Evolutionary conservation across 1,139 yeast species (phyloP).

Genomic region (Torulaspora pretoriensis): DNA sequence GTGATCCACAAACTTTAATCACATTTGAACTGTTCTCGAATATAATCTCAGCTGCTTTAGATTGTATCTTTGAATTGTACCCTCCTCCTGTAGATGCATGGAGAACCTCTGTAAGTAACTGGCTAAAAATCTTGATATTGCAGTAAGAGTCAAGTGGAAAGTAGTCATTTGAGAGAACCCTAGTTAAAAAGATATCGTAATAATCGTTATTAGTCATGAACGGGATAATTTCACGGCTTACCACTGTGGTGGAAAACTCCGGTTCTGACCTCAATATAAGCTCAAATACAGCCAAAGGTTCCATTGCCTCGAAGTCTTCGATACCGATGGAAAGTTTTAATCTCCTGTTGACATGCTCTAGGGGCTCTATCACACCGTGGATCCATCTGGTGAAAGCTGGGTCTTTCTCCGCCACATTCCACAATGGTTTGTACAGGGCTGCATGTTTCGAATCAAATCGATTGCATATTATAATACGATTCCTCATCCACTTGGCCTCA

Average conservation of each 20-base stretch:
- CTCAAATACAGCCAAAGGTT: slow-evolving; percentile 14
- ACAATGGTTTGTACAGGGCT: slow-evolving; percentile 21
- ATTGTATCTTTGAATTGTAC: slow-evolving; percentile 9
- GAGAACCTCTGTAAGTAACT: slow-evolving; percentile 12
- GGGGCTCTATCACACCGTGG: slow-evolving; percentile 27
- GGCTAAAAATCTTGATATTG: slow-evolving; percentile 19
- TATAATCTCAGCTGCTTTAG: slow-evolving; percentile 22
- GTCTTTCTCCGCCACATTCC: slow-evolving; percentile 17
- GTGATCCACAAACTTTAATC: slow-evolving; percentile 8
- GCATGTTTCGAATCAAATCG: slow-evolving; percentile 18
- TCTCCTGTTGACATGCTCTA: slow-evolving; percentile 23
- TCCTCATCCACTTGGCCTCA: slow-evolving; percentile 22
- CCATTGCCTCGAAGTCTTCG: slow-evolving; percentile 22
- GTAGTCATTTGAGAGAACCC: slow-evolving; percentile 14
- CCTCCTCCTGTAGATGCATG: not conserved
- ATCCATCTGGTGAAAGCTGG: slow-evolving; percentile 24
- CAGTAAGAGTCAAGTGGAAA: slow-evolving; percentile 19
- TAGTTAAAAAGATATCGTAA: slow-evolving; percentile 18
- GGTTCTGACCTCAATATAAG: slow-evolving; percentile 13
- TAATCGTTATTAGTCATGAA: slow-evolving; percentile 17
- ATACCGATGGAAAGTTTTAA: slow-evolving; percentile 15
- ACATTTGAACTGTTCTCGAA: slow-evolving; percentile 22
- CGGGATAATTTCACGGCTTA: slow-evolving; percentile 25
- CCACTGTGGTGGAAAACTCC: slow-evolving; percentile 6
- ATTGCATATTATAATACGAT: slow-evolving; percentile 28